Evolutionary conservation across 75 land plant genomes (phyloP), one percentile per base, ranked within the genome.

Genomic region (Gnetum montanum): DNA sequence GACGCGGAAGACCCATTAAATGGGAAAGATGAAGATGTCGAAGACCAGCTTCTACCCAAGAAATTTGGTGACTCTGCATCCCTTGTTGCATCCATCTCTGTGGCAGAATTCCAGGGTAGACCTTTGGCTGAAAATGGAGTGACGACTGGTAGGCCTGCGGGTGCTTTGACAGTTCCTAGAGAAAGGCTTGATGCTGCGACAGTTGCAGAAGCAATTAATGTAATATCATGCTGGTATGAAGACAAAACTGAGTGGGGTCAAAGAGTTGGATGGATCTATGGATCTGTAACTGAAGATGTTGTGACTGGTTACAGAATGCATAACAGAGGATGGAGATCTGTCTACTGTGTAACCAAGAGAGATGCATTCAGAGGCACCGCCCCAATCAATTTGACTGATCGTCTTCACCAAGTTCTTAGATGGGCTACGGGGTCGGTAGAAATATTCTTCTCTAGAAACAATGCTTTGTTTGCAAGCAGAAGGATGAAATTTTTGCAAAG

Each of bases 291-390:
- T 1, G 96, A 90, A 34, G 96, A 90, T 53, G 96, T 90, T 0
- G 90, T 90, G 2, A 90, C 96, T 0, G 96, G 96, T 3, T 90
- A 84, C 53, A 36, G 90, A 12, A 90, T 90, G 96, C 96, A 91
- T 60, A 83, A 91, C 47, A 46, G 93, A 29, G 97, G 97, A 1
- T 91, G 97, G 97, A 58, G 87, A 31, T 86, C 92, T 10, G 61
- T 90, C 12, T 90, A 88, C 54, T 88, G 93, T 44, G 85, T 88
- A 2, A 87, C 88, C 13, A 80, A 75, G 54, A 48, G 84, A 8
- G 93, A 88, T 57, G 93, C 93, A 0, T 88, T 88, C 63, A 54
- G 84, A 40, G 93, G 93, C n/a, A 83, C 85, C 33, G 96, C 88
- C 15, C 91, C 90, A 18, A 90, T 90, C 16, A 70, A 68, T 50